A percentile compares a stretch with the other conserved stretches of the same genome.
Evolutionary conservation across 163 green algal species (phyloP).

Genomic region (Prototheca stagnorum): DNA sequence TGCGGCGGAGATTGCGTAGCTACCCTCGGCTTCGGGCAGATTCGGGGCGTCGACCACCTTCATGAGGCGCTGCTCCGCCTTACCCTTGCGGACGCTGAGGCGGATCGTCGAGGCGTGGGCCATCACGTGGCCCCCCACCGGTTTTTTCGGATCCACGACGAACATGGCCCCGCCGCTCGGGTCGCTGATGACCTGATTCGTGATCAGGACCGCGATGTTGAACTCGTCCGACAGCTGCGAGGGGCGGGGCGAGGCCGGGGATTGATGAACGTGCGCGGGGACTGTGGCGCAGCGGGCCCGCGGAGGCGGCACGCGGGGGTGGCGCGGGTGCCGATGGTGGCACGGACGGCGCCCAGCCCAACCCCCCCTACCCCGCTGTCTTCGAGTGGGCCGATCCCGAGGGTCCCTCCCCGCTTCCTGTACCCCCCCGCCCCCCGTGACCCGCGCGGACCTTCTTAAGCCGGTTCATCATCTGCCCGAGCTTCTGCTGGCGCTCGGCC

Average conservation of each 20-base stretch:
- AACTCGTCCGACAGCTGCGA: slow-evolving; percentile 61
- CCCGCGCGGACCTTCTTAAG: slow-evolving; percentile 52
- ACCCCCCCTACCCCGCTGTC: no score
- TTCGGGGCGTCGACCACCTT: slow-evolving; percentile 68
- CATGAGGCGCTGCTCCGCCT: slow-evolving; percentile 64
- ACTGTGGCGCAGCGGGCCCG: background rate
- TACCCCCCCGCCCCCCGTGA: no score
- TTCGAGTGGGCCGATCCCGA: no score
- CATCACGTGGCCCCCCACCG: slow-evolving; percentile 62
- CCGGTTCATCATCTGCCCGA: slow-evolving; percentile 49
- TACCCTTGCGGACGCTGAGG: slow-evolving; percentile 75
- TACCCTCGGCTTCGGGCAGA: slow-evolving; percentile 64
- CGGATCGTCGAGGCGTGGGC: slow-evolving; percentile 62
- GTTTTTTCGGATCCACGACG: slow-evolving; percentile 79
- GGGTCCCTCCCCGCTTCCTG: no score
- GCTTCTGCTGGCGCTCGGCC: slow-evolving; percentile 60
- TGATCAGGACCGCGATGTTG: slow-evolving; percentile 71
- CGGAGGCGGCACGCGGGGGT: no score
- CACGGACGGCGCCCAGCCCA: no score
- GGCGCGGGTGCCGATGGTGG: no score
- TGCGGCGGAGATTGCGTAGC: slow-evolving; percentile 37
- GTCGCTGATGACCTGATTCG: slow-evolving; percentile 71
- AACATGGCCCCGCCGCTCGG: slow-evolving; percentile 70
- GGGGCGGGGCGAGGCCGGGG: no score
- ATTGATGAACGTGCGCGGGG: slow-evolving; percentile 1